Percentiles rank a stretch among this genome's conserved stretches.
These are phyloP conservation scores for Kuraishia piskuri DNA, from an alignment of 805 yeast genomes.

Conservation along the genomic window DNA sequence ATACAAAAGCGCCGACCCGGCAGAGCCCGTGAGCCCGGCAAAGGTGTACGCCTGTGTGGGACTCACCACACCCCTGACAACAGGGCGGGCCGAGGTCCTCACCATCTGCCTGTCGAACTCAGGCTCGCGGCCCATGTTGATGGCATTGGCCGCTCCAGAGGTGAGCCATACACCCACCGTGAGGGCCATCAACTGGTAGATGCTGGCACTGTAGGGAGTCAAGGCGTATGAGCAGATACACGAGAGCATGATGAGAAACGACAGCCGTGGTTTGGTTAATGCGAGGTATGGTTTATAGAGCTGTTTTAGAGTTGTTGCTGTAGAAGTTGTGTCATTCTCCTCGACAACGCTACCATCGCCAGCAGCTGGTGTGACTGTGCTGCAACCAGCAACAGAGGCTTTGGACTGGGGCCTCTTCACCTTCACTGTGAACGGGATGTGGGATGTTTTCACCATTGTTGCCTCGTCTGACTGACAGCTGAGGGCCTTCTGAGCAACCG, in stretches of 20 bases:
- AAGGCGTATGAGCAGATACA: constrained; percentile 91
- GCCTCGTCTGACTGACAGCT: constrained; percentile 30
- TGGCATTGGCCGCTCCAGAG: constrained; percentile 93
- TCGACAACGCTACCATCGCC: background rate
- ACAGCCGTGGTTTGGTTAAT: constrained; percentile 84
- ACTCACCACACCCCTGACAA: constrained; percentile 73
- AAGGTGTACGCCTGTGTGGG: constrained; percentile 72
- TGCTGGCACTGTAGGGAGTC: constrained; percentile 74
- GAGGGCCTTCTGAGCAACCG: constrained; percentile 34
- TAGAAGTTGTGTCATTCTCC: constrained; percentile 1
- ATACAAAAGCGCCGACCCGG: constrained; percentile 63
- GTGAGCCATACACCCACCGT: constrained; percentile 82
- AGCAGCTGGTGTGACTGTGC: background rate
- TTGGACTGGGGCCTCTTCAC: constrained; percentile 21
- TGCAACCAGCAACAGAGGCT: background rate
- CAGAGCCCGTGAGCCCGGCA: constrained; percentile 64
- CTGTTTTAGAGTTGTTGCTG: constrained; percentile 24
- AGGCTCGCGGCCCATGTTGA: constrained; percentile 96
- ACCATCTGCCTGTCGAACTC: constrained; percentile 81
- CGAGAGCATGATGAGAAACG: constrained; percentile 81
- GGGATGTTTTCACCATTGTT: constrained; percentile 5
- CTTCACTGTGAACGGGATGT: constrained; percentile 51
- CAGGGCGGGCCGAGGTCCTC: constrained; percentile 83
- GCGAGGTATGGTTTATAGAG: constrained; percentile 59
- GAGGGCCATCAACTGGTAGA: constrained; percentile 60